These are phyloP conservation scores for Apiosordaria backusii DNA, from an alignment of 495 filamentous ascomycete genomes.

Conservation along the genomic window DNA sequence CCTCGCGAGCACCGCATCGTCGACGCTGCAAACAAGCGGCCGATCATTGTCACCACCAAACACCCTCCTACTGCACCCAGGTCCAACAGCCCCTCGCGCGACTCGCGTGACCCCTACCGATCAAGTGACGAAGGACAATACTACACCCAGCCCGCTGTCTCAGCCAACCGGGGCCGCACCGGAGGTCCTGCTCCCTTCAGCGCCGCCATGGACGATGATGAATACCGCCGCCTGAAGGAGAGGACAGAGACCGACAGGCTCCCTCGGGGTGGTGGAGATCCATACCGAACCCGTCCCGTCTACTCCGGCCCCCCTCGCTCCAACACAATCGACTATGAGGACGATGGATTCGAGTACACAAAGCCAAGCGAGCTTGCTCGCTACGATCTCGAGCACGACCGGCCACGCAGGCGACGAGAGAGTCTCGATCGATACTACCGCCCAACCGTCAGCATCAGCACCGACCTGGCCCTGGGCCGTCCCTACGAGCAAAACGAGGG, in stretches of 20 bases:
- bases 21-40: constrained; percentile 38
- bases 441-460: constrained; percentile 59
- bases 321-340: constrained; percentile 56
- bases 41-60: constrained; percentile 48
- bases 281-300: constrained; percentile 38
- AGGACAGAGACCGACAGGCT: constrained; percentile 43
- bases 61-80: constrained; percentile 30
- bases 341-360: constrained; percentile 69
- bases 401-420: constrained; percentile 44
- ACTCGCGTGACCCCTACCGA: constrained; percentile 47
- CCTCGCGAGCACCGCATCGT: constrained; percentile 37
- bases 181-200: constrained; percentile 27
- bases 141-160: constrained; percentile 50
- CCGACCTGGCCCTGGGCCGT: constrained; percentile 47
- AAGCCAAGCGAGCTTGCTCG: constrained; percentile 65
- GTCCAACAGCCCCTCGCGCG: constrained; percentile 43
- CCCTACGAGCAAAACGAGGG: constrained; percentile 30
- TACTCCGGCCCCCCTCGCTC: constrained; percentile 33
- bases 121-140: constrained; percentile 48
- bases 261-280: constrained; percentile 28
- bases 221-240: constrained; percentile 43
- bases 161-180: constrained; percentile 37
- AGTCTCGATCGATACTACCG: constrained; percentile 58
- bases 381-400: constrained; percentile 55
- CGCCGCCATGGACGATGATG: constrained; percentile 41